Conservation (phyloP, 2,329 filamentous ascomycete genomes). For the Nothophaeocryptopus gaeumannii region DNA sequence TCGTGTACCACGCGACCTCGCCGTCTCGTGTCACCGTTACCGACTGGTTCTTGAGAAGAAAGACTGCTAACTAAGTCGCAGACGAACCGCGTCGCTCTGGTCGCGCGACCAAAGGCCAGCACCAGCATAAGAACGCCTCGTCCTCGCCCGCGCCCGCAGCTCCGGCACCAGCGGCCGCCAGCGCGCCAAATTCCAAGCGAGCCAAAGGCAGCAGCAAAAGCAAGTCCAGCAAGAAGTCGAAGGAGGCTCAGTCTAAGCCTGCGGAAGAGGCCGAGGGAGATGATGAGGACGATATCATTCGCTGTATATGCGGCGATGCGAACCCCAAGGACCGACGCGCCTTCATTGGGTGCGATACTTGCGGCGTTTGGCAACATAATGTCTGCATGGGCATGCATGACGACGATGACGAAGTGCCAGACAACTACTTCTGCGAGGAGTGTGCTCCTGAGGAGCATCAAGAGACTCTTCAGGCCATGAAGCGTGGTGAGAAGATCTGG, state of each 20-base stretch:
- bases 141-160: slow-evolving; percentile 46
- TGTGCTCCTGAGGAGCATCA: slow-evolving; percentile 83
- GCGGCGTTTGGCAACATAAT: slow-evolving; percentile 95
- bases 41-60: background rate
- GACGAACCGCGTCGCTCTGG: slow-evolving; percentile 90
- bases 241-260: slow-evolving; percentile 38
- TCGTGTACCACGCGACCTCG: background rate
- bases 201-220: slow-evolving; percentile 30
- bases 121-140: slow-evolving; percentile 87
- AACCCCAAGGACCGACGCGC: slow-evolving; percentile 82
- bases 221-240: slow-evolving; percentile 40
- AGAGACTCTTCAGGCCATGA: slow-evolving; percentile 73
- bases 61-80: slow-evolving; percentile 35
- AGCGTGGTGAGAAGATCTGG: slow-evolving; percentile 82
- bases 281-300: slow-evolving; percentile 61
- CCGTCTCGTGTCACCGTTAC: slow-evolving; percentile 3
- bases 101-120: slow-evolving; percentile 93
- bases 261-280: slow-evolving; percentile 56
- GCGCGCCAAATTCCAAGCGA: slow-evolving; percentile 38
- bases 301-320: slow-evolving; percentile 88
- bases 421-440: slow-evolving; percentile 87
- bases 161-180: slow-evolving; percentile 44
- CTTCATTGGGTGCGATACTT: slow-evolving; percentile 95
- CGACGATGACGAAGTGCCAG: slow-evolving; percentile 69
- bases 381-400: slow-evolving; percentile 87